phyloP scores from a whole-genome alignment of 176 grass and related monocot genomes.

The Hsuehochloa calcarea region DNA sequence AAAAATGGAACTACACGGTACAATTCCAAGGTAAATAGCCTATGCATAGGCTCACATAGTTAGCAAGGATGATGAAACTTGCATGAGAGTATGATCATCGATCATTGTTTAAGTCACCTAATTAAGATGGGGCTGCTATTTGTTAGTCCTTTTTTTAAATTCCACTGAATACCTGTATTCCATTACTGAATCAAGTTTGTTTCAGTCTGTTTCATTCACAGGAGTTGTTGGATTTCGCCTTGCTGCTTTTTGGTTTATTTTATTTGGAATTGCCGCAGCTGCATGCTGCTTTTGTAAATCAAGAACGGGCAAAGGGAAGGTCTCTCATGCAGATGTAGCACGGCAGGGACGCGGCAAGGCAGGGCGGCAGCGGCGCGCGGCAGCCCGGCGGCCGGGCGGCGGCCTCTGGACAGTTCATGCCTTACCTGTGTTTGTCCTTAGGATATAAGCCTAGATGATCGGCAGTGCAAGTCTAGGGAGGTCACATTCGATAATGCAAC shows the following conservation, averaged over 20 bases:
- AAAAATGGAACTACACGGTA: not conserved
- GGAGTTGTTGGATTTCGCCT: slow-evolving; percentile 67
- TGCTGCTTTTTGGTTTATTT: slow-evolving; percentile 58
- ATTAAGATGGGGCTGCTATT: not conserved
- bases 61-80: not conserved
- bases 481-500: slow-evolving; percentile 76
- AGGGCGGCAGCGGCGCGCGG: no score
- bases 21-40: not conserved
- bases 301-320: slow-evolving; percentile 55
- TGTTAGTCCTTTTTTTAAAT: not conserved
- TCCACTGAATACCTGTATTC: not conserved
- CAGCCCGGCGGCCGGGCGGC: no score
- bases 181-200: slow-evolving; percentile 21
- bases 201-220: slow-evolving; percentile 88
- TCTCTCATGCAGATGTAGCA: slow-evolving; percentile 26
- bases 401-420: slow-evolving; percentile 52
- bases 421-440: slow-evolving; percentile 89
- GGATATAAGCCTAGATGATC: slow-evolving; percentile 53
- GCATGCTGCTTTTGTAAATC: slow-evolving; percentile 50
- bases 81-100: not conserved
- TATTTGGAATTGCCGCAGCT: slow-evolving; percentile 52
- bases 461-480: slow-evolving; percentile 59
- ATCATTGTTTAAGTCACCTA: not conserved
- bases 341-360: not conserved
- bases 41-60: not conserved